Conservation (phyloP, 495 filamentous ascomycete genomes). For the Aspergillus sparsus region DNA sequence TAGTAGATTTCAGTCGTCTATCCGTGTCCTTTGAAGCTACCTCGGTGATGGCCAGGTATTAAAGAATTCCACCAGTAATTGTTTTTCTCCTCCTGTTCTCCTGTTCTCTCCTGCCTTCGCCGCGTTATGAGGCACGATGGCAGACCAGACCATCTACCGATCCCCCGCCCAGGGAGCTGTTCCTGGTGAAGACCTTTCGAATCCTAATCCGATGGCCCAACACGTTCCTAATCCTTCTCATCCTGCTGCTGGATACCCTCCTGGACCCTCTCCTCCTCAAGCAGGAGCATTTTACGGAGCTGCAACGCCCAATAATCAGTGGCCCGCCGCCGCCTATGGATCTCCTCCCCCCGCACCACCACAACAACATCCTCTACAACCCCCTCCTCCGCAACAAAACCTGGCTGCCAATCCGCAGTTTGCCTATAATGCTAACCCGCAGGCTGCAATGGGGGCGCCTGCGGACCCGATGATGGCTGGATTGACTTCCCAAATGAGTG, state of each 20-base stretch:
- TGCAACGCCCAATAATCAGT: conserved; percentile 38
- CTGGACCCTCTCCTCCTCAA: conserved; percentile 63
- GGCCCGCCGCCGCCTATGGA: conserved; percentile 43
- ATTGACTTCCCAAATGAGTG: conserved; percentile 84
- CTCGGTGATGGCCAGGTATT: conserved; percentile 22
- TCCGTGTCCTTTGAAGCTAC: background rate
- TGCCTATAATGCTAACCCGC: conserved; percentile 39
- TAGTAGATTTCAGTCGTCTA: background rate
- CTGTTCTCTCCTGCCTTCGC: conserved; percentile 9
- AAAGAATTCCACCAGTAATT: conserved; percentile 11
- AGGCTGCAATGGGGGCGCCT: conserved; percentile 32
- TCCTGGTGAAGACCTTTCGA: conserved; percentile 64
- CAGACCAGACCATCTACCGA: conserved; percentile 78
- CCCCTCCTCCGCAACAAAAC: conserved; percentile 24
- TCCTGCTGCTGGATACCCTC: conserved; percentile 40
- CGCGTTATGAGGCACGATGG: conserved; percentile 52
- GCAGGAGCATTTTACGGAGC: conserved; percentile 50
- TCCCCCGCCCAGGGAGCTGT: conserved; percentile 56
- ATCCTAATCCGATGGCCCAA: conserved; percentile 58
- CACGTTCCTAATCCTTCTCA: conserved; percentile 53
- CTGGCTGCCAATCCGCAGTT: conserved; percentile 29
- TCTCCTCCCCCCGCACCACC: conserved; percentile 26
- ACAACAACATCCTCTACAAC: conserved; percentile 25
- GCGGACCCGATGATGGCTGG: conserved; percentile 54
- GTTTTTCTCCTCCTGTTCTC: conserved; percentile 10